These are phyloP conservation scores for Yamadazyma siamensis DNA, from an alignment of 1,139 yeast species.

Conservation along the genomic window DNA sequence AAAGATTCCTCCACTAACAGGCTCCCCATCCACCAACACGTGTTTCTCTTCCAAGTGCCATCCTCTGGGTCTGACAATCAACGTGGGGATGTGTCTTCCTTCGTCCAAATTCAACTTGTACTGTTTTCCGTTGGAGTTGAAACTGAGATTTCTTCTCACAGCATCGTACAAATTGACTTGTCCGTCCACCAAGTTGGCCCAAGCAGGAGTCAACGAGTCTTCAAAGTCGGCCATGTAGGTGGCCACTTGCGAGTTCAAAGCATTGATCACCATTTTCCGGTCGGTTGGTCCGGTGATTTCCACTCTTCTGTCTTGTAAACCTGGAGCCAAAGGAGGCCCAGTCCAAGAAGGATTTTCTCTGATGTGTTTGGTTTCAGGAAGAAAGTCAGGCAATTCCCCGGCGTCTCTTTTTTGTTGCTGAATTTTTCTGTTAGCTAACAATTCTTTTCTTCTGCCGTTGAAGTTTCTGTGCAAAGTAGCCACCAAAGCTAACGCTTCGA, in stretches of 20 bases:
- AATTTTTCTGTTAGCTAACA: conserved; percentile 56
- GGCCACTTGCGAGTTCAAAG: conserved; percentile 82
- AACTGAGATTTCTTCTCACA: conserved; percentile 61
- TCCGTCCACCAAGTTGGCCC: conserved; percentile 84
- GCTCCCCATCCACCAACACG: conserved; percentile 70
- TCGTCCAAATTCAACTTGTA: conserved; percentile 56
- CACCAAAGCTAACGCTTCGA: conserved; percentile 69
- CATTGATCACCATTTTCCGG: conserved; percentile 92
- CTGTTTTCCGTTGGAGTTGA: conserved; percentile 54
- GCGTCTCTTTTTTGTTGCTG: conserved; percentile 62
- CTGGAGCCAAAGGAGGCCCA: conserved; percentile 74
- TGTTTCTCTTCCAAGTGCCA: conserved; percentile 82
- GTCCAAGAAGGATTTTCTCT: conserved; percentile 77
- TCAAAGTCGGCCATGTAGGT: conserved; percentile 96
- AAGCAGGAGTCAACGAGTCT: conserved; percentile 93
- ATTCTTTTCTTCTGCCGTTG: conserved; percentile 55
- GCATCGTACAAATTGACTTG: conserved; percentile 93
- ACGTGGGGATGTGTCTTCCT: conserved; percentile 63
- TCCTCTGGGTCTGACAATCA: conserved; percentile 82
- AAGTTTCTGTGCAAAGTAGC: conserved; percentile 74
- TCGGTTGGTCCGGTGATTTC: conserved; percentile 91
- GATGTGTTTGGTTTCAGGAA: conserved; percentile 67
- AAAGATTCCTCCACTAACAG: conserved; percentile 69
- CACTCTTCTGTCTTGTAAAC: conserved; percentile 72
- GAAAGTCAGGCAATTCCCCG: conserved; percentile 69